Conservation (phyloP, 2,329 filamentous ascomycete species). For the Beauveria bassiana region DNA sequence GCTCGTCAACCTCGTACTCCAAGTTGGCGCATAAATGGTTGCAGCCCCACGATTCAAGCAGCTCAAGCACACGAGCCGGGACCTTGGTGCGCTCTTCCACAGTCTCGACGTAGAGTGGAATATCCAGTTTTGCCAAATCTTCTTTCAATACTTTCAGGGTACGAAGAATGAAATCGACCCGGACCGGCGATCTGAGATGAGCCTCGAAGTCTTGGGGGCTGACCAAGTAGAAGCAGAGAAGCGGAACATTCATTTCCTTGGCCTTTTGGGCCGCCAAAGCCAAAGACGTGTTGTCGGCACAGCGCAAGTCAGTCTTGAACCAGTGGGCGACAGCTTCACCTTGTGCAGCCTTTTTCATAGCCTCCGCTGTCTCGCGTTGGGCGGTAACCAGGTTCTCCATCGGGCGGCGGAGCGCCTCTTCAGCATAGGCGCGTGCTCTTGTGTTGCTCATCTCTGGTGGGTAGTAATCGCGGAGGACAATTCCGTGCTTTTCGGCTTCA, state of each 20-base stretch:
- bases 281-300: constrained; percentile 65
- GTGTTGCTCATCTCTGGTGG: constrained; percentile 79
- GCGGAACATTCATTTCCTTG: constrained; percentile 57
- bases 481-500: constrained; percentile 46
- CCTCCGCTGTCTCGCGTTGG: constrained; percentile 42
- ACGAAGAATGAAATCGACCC: constrained; percentile 76
- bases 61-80: constrained; percentile 51
- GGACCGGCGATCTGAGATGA: constrained; percentile 62
- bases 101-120: constrained; percentile 71
- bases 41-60: constrained; percentile 64
- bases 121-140: constrained; percentile 62
- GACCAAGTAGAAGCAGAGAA: constrained; percentile 71
- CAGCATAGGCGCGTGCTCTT: constrained; percentile 66
- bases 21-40: constrained; percentile 74
- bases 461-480: constrained; percentile 69
- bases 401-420: constrained; percentile 61
- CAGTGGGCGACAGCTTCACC: constrained; percentile 67
- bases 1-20: constrained; percentile 87
- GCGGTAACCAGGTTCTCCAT: constrained; percentile 59
- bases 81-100: constrained; percentile 58
- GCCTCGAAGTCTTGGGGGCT: constrained; percentile 81
- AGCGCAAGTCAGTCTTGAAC: constrained; percentile 79
- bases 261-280: constrained; percentile 58
- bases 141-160: constrained; percentile 56
- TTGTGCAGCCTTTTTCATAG: constrained; percentile 25